Evolutionary conservation across 1,284 basidiomycete genomes (phyloP).

Genomic region (Cryptococcus wingfieldii): DNA sequence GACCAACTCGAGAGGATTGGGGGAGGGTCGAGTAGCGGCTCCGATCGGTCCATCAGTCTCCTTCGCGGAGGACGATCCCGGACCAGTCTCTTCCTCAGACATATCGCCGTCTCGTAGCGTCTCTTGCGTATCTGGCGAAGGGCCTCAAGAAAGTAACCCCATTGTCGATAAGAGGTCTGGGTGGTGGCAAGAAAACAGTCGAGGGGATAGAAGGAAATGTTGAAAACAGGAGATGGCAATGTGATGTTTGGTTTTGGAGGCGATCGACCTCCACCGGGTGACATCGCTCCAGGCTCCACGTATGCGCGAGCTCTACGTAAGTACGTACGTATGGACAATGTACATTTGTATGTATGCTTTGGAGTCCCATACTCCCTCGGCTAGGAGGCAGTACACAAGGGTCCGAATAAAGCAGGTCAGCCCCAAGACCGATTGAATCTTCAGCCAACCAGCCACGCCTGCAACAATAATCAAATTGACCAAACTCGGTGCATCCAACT

Average conservation of each 20-base stretch:
- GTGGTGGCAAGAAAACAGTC: background rate
- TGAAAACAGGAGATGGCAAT: background rate
- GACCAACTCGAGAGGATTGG: no score
- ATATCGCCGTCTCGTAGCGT: background rate
- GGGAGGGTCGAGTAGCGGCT: background rate
- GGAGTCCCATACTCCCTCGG: background rate
- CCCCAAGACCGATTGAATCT: background rate
- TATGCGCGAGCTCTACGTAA: no score
- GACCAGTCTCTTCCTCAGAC: background rate
- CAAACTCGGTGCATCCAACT: conserved; percentile 3
- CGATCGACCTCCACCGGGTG: background rate
- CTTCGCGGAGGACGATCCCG: background rate
- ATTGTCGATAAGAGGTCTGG: background rate
- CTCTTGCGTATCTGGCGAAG: background rate
- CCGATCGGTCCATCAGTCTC: background rate
- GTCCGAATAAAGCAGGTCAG: background rate
- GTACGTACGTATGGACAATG: background rate
- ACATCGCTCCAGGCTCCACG: background rate
- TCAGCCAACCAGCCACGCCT: background rate
- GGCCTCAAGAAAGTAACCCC: background rate
- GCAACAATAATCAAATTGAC: background rate
- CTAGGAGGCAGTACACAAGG: background rate
- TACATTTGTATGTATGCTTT: background rate
- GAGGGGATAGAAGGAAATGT: background rate
- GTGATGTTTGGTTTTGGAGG: background rate